Percentiles rank a stretch among this genome's conserved stretches.
Evolutionary conservation across 768 basidiomycete species (phyloP).

Genomic region (Lentinula sp.): DNA sequence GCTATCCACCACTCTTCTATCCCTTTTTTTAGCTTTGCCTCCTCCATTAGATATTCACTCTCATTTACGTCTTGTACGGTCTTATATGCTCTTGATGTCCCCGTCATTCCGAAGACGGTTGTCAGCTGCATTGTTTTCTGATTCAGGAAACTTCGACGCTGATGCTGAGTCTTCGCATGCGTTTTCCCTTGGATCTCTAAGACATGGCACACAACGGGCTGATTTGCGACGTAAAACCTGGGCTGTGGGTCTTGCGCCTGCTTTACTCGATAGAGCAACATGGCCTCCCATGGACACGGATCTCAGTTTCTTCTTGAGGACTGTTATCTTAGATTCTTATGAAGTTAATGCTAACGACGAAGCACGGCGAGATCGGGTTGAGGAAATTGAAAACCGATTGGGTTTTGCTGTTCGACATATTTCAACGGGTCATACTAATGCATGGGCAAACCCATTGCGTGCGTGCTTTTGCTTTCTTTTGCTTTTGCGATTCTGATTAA

Average conservation of each 20-base stretch:
- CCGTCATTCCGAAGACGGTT: conserved; percentile 71
- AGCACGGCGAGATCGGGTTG: conserved; percentile 27
- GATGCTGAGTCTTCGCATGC: conserved; percentile 15
- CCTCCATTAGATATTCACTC: conserved; percentile 63
- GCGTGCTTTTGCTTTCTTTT: conserved; percentile 21
- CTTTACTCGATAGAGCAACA: conserved; percentile 62
- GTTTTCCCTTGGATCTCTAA: conserved; percentile 18
- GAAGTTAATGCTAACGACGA: conserved; percentile 31
- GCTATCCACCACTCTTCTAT: conserved; percentile 63
- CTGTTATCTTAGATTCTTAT: conserved; percentile 81
- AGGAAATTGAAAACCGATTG: conserved; percentile 70
- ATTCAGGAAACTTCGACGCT: conserved; percentile 47
- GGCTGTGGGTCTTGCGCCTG: conserved; percentile 70
- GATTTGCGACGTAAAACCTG: conserved; percentile 30
- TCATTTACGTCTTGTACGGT: conserved; percentile 65
- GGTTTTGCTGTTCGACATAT: conserved; percentile 83
- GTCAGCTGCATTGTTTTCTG: conserved; percentile 69
- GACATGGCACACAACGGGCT: conserved; percentile 22
- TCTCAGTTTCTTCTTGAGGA: conserved; percentile 74
- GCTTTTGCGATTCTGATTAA: background rate
- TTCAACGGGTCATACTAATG: conserved; percentile 56
- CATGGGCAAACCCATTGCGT: conserved; percentile 83
- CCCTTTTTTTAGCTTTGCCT: conserved; percentile 55
- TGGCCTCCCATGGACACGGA: conserved; percentile 91
- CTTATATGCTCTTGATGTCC: conserved; percentile 69